Conservation (phyloP, 805 yeast genomes). For the Jamesozyma lodderae region DNA sequence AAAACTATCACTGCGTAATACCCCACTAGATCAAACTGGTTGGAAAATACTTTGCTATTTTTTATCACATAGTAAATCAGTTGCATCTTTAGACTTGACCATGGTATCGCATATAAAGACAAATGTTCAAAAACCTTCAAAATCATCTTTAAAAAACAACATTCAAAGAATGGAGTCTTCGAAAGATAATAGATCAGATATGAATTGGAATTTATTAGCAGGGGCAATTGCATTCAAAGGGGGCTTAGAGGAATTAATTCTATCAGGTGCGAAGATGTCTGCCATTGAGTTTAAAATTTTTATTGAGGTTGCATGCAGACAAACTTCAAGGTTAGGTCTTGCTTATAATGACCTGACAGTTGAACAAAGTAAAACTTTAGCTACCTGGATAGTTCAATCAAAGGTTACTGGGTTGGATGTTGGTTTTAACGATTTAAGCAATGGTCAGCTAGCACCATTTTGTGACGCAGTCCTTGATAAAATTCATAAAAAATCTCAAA, state of each 20-base stretch:
- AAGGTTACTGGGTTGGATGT: slow-evolving; percentile 64
- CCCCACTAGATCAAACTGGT: slow-evolving; percentile 63
- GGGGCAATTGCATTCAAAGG: slow-evolving; percentile 68
- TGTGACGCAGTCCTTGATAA: slow-evolving; percentile 19
- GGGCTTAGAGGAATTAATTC: slow-evolving; percentile 69
- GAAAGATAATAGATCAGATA: slow-evolving; percentile 45
- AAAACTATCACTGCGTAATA: slow-evolving; percentile 70
- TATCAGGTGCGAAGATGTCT: slow-evolving; percentile 72
- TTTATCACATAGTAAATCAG: slow-evolving; percentile 49
- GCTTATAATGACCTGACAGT: slow-evolving; percentile 64
- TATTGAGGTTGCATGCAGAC: slow-evolving; percentile 48
- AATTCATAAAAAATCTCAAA: slow-evolving; percentile 18
- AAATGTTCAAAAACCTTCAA: slow-evolving; percentile 33
- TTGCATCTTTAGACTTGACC: slow-evolving; percentile 58
- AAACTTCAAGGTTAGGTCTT: slow-evolving; percentile 60
- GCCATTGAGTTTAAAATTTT: slow-evolving; percentile 46
- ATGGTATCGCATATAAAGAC: slow-evolving; percentile 33
- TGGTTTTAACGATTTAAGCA: slow-evolving; percentile 71
- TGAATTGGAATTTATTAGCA: slow-evolving; percentile 76
- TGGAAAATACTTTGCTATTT: slow-evolving; percentile 80
- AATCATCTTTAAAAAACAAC: slow-evolving; percentile 21
- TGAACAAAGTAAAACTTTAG: slow-evolving; percentile 49
- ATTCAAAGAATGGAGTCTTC: slow-evolving; percentile 33
- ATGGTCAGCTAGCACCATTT: slow-evolving; percentile 29
- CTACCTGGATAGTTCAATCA: slow-evolving; percentile 44